Evolutionary conservation across 768 basidiomycete species (phyloP).

Genomic region (Punctularia strigosozonata): DNA sequence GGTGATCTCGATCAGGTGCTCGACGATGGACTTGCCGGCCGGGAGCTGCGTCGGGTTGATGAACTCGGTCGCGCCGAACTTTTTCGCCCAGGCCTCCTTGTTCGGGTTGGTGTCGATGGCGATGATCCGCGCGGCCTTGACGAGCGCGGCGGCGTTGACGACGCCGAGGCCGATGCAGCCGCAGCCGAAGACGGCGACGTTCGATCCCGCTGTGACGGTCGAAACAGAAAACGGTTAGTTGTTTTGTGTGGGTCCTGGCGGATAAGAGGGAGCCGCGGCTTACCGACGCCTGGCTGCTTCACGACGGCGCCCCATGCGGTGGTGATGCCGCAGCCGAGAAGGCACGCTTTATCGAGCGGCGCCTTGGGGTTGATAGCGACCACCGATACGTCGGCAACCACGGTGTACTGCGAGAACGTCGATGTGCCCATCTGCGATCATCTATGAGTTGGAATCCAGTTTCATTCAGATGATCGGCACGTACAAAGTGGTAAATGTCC

Average conservation of each 20-base stretch:
- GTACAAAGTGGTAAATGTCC: slow-evolving; percentile 82
- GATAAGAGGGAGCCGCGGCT: slow-evolving; percentile 14
- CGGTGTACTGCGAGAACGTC: slow-evolving; percentile 99
- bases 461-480: slow-evolving; percentile 16
- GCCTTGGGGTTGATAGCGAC: slow-evolving; percentile 81
- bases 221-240: slow-evolving; percentile 3
- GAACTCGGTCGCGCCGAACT: slow-evolving; percentile 95
- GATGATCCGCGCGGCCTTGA: slow-evolving; percentile 82
- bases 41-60: slow-evolving; percentile 68
- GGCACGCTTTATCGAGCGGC: slow-evolving; percentile 91
- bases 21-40: slow-evolving; percentile 78
- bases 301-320: slow-evolving; percentile 97
- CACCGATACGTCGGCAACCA: slow-evolving; percentile 94
- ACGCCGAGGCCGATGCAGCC: slow-evolving; percentile 95
- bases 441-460: slow-evolving; percentile 1
- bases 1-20: slow-evolving; percentile 82
- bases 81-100: slow-evolving; percentile 81
- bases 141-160: slow-evolving; percentile 64
- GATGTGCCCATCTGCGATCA: slow-evolving; percentile 85
- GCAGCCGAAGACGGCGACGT: slow-evolving; percentile 91
- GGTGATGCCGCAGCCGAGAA: slow-evolving; percentile 93
- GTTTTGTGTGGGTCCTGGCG: no score
- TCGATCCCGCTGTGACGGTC: slow-evolving; percentile 51
- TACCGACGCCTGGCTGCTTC: slow-evolving; percentile 82
- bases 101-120: slow-evolving; percentile 82